Conservation (phyloP, 192 early-diverging fungal genomes). For the Coemansia aciculifera region DNA sequence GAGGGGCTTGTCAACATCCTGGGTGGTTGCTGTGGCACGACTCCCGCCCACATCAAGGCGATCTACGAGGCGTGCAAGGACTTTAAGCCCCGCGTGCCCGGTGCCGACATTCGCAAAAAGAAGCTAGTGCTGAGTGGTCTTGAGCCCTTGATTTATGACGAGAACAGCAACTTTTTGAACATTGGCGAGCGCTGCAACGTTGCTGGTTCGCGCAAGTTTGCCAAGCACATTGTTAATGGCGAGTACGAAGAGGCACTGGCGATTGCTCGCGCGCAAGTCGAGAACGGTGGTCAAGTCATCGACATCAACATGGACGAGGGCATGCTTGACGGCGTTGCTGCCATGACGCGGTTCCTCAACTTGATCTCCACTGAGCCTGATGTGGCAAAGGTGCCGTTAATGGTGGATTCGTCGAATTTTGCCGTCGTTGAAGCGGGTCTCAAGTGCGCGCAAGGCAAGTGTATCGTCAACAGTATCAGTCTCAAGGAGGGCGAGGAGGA, state of each 20-base stretch:
- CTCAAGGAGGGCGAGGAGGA: constrained; percentile 94
- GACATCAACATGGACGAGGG: constrained; percentile 98
- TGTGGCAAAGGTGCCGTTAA: constrained; percentile 82
- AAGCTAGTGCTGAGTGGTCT: constrained; percentile 84
- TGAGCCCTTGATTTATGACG: constrained; percentile 80
- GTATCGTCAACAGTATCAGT: constrained; percentile 96
- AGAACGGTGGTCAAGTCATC: constrained; percentile 92
- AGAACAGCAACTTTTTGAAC: constrained; percentile 86
- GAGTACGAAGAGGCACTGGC: constrained; percentile 92
- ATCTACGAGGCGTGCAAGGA: constrained; percentile 74
- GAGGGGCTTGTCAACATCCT: constrained; percentile 94
- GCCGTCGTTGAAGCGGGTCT: constrained; percentile 93
- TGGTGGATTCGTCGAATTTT: constrained; percentile 98
- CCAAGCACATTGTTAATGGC: constrained; percentile 87
- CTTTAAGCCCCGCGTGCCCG: constrained; percentile 77
- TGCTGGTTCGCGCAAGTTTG: constrained; percentile 92
- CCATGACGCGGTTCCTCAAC: constrained; percentile 94
- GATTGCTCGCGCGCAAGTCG: constrained; percentile 92
- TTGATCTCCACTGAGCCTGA: constrained; percentile 93
- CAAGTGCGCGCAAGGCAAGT: constrained; percentile 96
- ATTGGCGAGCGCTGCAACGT: constrained; percentile 98
- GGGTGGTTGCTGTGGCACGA: constrained; percentile 97
- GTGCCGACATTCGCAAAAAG: constrained; percentile 64
- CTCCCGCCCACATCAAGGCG: constrained; percentile 89
- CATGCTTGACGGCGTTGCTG: constrained; percentile 88